Evolutionary conservation across 306 rosid species (phyloP).

Genomic region (Medicago truncatula): DNA sequence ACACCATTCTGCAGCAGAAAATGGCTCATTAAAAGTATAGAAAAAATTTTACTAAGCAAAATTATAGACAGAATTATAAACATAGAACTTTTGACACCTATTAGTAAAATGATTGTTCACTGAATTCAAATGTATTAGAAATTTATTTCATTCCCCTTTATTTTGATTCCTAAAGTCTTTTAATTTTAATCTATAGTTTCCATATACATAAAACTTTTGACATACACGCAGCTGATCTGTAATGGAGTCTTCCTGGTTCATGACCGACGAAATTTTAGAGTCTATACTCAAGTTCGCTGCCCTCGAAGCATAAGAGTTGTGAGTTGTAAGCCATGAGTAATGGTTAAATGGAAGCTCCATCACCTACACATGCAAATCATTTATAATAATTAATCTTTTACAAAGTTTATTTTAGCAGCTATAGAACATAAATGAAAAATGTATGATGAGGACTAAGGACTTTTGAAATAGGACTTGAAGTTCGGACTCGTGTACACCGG

Average conservation of each 20-base stretch:
- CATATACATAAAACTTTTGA: not conserved
- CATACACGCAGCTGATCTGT: constrained; percentile 42
- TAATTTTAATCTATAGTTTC: no score
- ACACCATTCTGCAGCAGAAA: constrained; percentile 42
- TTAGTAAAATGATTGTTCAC: not conserved
- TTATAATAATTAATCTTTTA: constrained; percentile 9
- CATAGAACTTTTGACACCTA: not conserved
- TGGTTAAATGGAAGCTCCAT: constrained; percentile 44
- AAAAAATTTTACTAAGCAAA: not conserved
- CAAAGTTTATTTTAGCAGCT: not conserved
- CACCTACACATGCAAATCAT: constrained; percentile 16
- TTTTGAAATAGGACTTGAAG: constrained; percentile 44
- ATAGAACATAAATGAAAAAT: not conserved
- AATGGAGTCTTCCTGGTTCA: constrained; percentile 43
- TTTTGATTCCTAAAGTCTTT: no score
- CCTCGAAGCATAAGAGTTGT: constrained; percentile 39
- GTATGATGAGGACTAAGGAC: constrained; percentile 9
- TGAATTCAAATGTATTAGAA: not conserved
- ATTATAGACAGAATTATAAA: no score
- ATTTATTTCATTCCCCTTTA: no score
- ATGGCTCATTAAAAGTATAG: not conserved
- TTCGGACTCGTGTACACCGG: constrained; percentile 44
- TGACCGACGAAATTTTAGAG: constrained; percentile 20
- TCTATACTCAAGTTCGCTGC: constrained; percentile 14
- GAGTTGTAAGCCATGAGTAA: constrained; percentile 49